A percentile compares a stretch with the other conserved stretches of the same genome.
Evolutionary conservation across 208 protist species (phyloP).

Genomic region (Trypanosoma theileri): DNA sequence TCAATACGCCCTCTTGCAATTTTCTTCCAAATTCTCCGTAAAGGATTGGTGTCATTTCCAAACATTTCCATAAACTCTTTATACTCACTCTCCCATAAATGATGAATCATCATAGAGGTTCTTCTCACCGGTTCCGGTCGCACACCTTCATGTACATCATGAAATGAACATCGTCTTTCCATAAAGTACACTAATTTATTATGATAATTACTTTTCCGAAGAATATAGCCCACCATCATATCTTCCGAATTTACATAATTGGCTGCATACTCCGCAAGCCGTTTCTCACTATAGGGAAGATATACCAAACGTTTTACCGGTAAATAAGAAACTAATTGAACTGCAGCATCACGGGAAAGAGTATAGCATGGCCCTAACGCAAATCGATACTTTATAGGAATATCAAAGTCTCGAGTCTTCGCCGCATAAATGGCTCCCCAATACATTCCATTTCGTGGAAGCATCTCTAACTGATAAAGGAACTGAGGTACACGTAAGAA

Average conservation of each 20-base stretch:
- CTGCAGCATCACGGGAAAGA: background rate
- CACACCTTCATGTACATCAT: slow-evolving; percentile 1
- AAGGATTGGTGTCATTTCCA: background rate
- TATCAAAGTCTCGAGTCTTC: background rate
- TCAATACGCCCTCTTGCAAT: no score
- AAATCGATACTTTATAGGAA: background rate
- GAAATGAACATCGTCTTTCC: slow-evolving; percentile 6
- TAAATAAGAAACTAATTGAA: background rate
- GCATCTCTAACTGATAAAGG: no score
- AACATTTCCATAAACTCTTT: background rate
- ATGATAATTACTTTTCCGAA: background rate
- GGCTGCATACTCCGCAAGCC: background rate
- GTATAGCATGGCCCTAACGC: background rate
- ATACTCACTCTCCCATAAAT: slow-evolving; percentile 8
- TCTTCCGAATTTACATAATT: background rate
- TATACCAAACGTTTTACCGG: background rate
- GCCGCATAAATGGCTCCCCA: background rate
- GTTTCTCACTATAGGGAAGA: background rate
- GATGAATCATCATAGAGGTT: slow-evolving; percentile 6
- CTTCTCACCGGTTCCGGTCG: background rate
- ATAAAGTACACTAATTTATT: background rate
- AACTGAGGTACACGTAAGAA: no score
- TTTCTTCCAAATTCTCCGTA: no score
- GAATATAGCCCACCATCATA: background rate
- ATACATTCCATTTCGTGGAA: background rate